phyloP scores from a whole-genome alignment of 371 early-diverging fungal species.

The Entomophthora muscae region DNA sequence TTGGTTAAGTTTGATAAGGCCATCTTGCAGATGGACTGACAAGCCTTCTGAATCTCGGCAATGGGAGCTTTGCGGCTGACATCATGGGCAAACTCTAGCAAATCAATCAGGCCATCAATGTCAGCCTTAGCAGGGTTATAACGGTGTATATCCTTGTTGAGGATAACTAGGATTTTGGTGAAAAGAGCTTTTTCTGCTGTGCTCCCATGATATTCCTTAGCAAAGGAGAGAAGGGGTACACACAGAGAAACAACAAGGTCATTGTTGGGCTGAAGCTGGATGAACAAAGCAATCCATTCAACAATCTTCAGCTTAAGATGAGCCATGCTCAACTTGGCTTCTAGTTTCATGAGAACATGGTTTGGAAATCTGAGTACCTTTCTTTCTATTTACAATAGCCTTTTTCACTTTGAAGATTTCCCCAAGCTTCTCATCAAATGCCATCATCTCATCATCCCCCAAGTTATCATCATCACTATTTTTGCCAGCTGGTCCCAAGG shows the following conservation, averaged over 20 bases:
- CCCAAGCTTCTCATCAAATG: conserved; percentile 76
- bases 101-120: not conserved
- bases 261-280: conserved; percentile 40
- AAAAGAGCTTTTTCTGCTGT: not conserved
- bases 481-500: conserved; percentile 22
- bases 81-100: not conserved
- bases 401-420: conserved; percentile 77
- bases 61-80: not conserved
- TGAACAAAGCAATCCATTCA: conserved; percentile 54
- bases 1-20: not conserved
- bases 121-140: not conserved
- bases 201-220: conserved; percentile 9
- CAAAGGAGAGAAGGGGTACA: conserved; percentile 40
- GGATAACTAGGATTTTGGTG: not conserved
- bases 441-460: conserved; percentile 83
- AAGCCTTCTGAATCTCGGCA: not conserved
- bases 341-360: conserved; percentile 6
- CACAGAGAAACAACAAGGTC: conserved; percentile 46
- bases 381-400: conserved; percentile 38
- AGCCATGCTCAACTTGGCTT: conserved; percentile 46
- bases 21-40: not conserved
- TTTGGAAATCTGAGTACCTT: not conserved
- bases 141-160: not conserved
- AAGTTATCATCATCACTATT: conserved; percentile 44
- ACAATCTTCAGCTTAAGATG: conserved; percentile 77